Base-by-base conservation (phyloP, 176 grass and related monocot genomes). In the Elymus sibiricus region DNA sequence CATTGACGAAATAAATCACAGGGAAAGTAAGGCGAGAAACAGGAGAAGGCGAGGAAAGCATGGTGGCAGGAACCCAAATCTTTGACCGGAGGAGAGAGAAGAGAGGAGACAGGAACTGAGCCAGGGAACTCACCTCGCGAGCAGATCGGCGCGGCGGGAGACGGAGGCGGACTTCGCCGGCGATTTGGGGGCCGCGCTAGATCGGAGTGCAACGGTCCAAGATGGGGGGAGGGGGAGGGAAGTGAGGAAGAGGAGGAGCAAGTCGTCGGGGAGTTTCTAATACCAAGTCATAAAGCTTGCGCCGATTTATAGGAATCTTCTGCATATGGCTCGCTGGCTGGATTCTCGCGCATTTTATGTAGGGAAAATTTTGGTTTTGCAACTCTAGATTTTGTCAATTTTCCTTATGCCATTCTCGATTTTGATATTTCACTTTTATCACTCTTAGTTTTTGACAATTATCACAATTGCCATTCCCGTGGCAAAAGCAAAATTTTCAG, bases 241-340 rank as follows among this genome's bases (percentile, higher is more conserved):
- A 38, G 64, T 10, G 51, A 76, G 7, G 38, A 0, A 25, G 29
- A 17, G 17, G 79, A 42, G 79, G 86, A 89, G 70, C 83, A 85
- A 55, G 78, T 82, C 88, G 88, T 71, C 25, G 67, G 64, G 51
- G 22, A 44, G 63, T 72, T 84, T 78, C 27, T 79, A 60, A 78
- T 75, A 76, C 87, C 87, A 55, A 35, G 82, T 81, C 82, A 76
- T 37, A 58, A 75, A 37, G 68, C 58, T 22, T 67, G 44, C 34
- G 82, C 22, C 42, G 32, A 58, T 84, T 88, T 79, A 64, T 88
- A 77, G 62, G 70, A 68, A 68, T 59, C 37, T 46, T 42, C 66
- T 38, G 61, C 62, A 19, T 42, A 66, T 44, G 46, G 72, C 73
- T 16, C 43, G 61, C 28, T 58, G 35, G 26, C 77, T 76, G 34